Evolutionary conservation across 805 yeast species (phyloP).

Genomic region (Zygosaccharomyces gambellarensis): DNA sequence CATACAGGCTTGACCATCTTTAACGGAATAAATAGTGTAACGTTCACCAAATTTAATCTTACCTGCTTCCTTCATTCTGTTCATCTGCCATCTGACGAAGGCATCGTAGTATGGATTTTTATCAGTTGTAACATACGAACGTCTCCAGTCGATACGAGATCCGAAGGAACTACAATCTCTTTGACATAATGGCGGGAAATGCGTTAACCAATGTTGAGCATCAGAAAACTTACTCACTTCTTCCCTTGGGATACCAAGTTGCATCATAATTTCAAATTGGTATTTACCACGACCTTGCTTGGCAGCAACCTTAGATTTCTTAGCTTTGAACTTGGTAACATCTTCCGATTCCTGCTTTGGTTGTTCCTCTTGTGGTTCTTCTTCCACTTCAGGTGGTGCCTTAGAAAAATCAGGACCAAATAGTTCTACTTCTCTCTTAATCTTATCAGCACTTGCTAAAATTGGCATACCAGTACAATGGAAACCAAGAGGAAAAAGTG

Average conservation of each 20-base stretch:
- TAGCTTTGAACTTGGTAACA: conserved; percentile 85
- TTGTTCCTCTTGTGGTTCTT: conserved; percentile 36
- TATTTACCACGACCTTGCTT: conserved; percentile 91
- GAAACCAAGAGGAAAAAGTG: conserved; percentile 93
- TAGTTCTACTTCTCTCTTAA: conserved; percentile 84
- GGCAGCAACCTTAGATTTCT: conserved; percentile 89
- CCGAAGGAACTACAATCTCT: conserved; percentile 77
- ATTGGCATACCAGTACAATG: conserved; percentile 99
- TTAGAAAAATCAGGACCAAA: conserved; percentile 79
- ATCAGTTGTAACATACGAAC: conserved; percentile 92
- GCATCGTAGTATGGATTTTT: conserved; percentile 93
- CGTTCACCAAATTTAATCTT: conserved; percentile 98
- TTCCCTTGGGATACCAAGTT: conserved; percentile 78
- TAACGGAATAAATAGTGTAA: conserved; percentile 93
- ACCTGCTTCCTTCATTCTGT: conserved; percentile 73
- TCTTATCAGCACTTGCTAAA: conserved; percentile 90
- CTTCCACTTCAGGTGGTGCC: conserved; percentile 60
- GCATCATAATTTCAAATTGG: conserved; percentile 95
- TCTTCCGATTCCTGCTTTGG: conserved; percentile 55
- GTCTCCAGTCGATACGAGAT: conserved; percentile 96
- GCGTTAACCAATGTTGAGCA: conserved; percentile 82
- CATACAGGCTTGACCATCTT: conserved; percentile 99
- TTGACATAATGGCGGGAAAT: conserved; percentile 87
- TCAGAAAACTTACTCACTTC: conserved; percentile 88
- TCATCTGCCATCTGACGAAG: conserved; percentile 95